Conservation (phyloP, 805 yeast species). For the Candida pseudofarinosa region DNA sequence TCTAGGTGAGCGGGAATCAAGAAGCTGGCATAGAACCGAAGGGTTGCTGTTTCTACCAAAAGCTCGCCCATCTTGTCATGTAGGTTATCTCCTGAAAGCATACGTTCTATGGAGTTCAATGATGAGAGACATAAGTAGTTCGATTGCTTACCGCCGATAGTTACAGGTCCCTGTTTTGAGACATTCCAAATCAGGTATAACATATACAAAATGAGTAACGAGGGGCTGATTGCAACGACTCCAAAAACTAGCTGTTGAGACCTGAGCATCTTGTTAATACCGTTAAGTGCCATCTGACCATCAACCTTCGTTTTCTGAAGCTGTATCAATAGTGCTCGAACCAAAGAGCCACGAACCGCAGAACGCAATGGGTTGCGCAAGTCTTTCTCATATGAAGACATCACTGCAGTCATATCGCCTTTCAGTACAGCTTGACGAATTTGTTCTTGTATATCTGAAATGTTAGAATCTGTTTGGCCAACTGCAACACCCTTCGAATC, state of each 20-base stretch:
- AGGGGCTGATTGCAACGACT: conserved; percentile 82
- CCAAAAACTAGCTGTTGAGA: conserved; percentile 95
- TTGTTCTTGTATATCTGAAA: conserved; percentile 14
- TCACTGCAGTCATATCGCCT: conserved; percentile 77
- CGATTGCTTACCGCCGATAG: conserved; percentile 27
- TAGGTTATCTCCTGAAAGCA: conserved; percentile 18
- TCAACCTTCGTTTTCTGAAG: conserved; percentile 96
- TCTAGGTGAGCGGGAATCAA: conserved; percentile 49
- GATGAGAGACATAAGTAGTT: conserved; percentile 36
- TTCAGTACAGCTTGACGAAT: conserved; percentile 50
- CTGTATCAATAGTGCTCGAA: conserved; percentile 80
- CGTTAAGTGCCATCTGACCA: conserved; percentile 83
- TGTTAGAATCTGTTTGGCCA: background rate
- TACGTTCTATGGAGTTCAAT: conserved; percentile 57
- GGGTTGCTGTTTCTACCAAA: conserved; percentile 59
- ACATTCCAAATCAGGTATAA: conserved; percentile 30
- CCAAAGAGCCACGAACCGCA: conserved; percentile 61
- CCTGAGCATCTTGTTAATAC: conserved; percentile 84
- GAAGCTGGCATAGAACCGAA: conserved; percentile 46
- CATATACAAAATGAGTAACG: conserved; percentile 55
- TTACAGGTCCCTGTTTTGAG: conserved; percentile 24
- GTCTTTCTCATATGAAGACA: conserved; percentile 77
- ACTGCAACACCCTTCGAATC: conserved; percentile 7
- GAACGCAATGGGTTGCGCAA: conserved; percentile 65
- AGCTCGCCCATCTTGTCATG: conserved; percentile 46